phyloP scores from a whole-genome alignment of 148 eudicot genomes.

The Salicornia ramosissima region DNA sequence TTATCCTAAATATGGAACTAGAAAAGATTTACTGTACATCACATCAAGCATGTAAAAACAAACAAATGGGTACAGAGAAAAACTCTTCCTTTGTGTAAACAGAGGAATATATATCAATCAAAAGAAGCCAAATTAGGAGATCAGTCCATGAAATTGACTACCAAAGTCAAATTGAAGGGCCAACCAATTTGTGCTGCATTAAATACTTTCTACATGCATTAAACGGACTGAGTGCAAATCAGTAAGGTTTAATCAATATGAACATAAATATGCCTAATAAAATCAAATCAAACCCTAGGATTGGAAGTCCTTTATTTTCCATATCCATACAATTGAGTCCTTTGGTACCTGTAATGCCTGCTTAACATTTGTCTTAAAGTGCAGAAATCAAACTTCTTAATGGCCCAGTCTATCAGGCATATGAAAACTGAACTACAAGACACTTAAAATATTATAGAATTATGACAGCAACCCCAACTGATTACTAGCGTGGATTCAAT shows the following conservation, averaged over 20 bases:
- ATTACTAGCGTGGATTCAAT: no score
- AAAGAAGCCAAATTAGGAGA: conserved; percentile 7
- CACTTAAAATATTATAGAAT: no score
- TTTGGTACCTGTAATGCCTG: not conserved
- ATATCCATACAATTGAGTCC: no score
- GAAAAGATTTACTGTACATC: not conserved
- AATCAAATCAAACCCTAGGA: not conserved
- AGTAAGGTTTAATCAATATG: not conserved
- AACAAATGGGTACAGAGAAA: not conserved
- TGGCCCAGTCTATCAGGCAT: not conserved
- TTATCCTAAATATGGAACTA: not conserved
- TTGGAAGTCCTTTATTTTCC: no score
- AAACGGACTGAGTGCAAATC: not conserved
- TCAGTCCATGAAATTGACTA: not conserved
- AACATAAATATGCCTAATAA: not conserved
- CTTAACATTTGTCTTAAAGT: not conserved
- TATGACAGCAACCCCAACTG: no score
- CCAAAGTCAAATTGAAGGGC: not conserved
- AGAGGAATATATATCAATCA: not conserved
- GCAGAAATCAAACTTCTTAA: not conserved
- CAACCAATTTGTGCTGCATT: not conserved
- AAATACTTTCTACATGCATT: not conserved
- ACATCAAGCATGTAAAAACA: not conserved
- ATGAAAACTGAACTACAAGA: not conserved
- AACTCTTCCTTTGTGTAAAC: not conserved